Percentiles rank a stretch among this genome's conserved stretches.
These are phyloP conservation scores for Trichoderma koningiopsis DNA, from an alignment of 2,329 filamentous ascomycete genomes.

Conservation along the genomic window DNA sequence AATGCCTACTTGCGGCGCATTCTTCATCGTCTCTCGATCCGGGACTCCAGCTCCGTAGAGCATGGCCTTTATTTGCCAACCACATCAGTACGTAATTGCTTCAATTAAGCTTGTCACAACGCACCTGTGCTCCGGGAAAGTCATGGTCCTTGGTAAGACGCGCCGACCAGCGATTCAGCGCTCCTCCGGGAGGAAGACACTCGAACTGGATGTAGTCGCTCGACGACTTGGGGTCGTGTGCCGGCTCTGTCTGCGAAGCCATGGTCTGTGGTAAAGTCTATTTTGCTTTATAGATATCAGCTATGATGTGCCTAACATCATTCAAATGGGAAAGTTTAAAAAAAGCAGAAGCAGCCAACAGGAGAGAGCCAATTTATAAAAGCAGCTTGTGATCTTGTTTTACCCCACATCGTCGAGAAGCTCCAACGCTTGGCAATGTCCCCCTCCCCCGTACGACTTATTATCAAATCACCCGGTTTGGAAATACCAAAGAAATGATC, in stretches of 20 bases:
- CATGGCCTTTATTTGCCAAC: slow-evolving; percentile 68
- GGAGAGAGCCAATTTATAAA: neutral
- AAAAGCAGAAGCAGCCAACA: neutral
- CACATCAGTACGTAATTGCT: neutral
- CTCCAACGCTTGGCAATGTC: neutral
- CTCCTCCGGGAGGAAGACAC: slow-evolving; percentile 52
- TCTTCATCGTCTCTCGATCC: slow-evolving; percentile 82
- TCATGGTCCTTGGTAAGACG: slow-evolving; percentile 83
- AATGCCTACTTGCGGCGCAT: slow-evolving; percentile 84
- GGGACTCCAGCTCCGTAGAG: slow-evolving; percentile 91
- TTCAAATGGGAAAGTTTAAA: neutral
- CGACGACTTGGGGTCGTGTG: slow-evolving; percentile 49
- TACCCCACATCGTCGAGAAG: neutral
- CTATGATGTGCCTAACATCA: neutral
- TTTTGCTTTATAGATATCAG: neutral
- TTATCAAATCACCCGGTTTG: neutral
- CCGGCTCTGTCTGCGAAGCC: slow-evolving; percentile 33
- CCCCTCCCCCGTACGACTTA: neutral
- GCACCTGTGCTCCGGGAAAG: slow-evolving; percentile 84
- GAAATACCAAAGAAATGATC: neutral
- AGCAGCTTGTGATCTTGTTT: neutral
- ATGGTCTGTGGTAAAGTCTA: slow-evolving; percentile 26
- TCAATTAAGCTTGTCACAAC: neutral
- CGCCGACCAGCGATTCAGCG: slow-evolving; percentile 83
- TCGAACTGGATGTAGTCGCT: slow-evolving; percentile 58